These are phyloP conservation scores for Pisolithus thermaeus DNA, from an alignment of 1,284 basidiomycete genomes.

Conservation along the genomic window DNA sequence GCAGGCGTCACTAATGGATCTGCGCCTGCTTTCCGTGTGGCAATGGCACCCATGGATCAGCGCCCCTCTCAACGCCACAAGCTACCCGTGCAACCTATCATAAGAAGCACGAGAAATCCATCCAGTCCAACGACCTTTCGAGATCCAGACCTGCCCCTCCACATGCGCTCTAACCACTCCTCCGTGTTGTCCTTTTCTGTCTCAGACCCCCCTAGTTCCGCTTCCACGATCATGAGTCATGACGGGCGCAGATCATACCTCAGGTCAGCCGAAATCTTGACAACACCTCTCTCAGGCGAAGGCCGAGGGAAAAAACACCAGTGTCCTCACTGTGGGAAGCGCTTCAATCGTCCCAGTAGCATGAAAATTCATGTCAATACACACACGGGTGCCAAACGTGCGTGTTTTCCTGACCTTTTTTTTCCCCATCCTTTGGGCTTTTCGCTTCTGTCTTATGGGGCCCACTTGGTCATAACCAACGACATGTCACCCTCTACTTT, in stretches of 20 bases:
- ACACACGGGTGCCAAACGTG: constrained; percentile 72
- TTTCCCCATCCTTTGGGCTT: constrained; percentile 3
- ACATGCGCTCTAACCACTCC: constrained; percentile 25
- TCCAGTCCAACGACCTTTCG: constrained; percentile 24
- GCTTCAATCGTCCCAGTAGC: constrained; percentile 75
- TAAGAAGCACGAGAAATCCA: constrained; percentile 10
- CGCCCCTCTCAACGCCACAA: constrained; percentile 20
- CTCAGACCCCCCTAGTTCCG: constrained; percentile 20
- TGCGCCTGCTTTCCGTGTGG: constrained; percentile 33
- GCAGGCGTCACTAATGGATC: constrained; percentile 28
- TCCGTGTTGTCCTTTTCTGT: constrained; percentile 30
- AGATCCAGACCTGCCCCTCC: constrained; percentile 23
- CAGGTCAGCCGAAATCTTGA: constrained; percentile 22
- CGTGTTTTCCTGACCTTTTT: constrained; percentile 26
- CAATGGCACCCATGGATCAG: constrained; percentile 16
- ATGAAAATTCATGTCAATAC: constrained; percentile 71
- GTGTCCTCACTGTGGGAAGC: constrained; percentile 60
- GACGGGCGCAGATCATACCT: constrained; percentile 27
- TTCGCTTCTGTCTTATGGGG: neutral
- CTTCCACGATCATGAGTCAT: constrained; percentile 21
- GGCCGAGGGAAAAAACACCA: constrained; percentile 47
- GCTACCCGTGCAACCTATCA: neutral
- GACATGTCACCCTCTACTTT: neutral
- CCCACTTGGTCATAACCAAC: constrained; percentile 1
- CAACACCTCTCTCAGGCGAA: constrained; percentile 23